A percentile compares a stretch with the other conserved stretches of the same genome.
Evolutionary conservation across 2,329 filamentous ascomycete species (phyloP).

Genomic region (Exophiala dermatitidis): DNA sequence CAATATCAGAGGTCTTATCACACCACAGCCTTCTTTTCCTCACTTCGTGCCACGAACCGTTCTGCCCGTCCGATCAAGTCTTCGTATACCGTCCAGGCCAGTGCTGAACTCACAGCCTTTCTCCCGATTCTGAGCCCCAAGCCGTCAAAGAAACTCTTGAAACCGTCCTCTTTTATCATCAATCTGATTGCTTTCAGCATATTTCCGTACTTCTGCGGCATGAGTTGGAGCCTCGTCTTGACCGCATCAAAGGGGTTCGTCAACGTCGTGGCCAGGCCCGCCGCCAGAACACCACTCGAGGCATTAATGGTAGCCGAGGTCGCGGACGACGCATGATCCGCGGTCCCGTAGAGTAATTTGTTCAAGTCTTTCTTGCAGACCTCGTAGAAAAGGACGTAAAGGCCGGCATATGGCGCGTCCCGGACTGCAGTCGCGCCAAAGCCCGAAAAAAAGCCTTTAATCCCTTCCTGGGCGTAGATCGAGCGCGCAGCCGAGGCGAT

Average conservation of each 20-base stretch:
- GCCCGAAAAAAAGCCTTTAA: constrained; percentile 82
- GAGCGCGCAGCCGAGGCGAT: constrained; percentile 64
- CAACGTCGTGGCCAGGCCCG: constrained; percentile 72
- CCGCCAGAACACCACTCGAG: constrained; percentile 69
- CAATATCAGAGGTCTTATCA: constrained; percentile 1
- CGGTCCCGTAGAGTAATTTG: constrained; percentile 15
- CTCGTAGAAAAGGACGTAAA: constrained; percentile 94
- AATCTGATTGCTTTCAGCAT: constrained; percentile 66
- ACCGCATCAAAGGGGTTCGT: constrained; percentile 97
- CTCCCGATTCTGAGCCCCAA: constrained; percentile 77
- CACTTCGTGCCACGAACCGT: constrained; percentile 26
- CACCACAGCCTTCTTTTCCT: constrained; percentile 15
- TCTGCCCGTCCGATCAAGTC: constrained; percentile 74
- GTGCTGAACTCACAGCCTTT: constrained; percentile 87
- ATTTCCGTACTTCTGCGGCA: constrained; percentile 75
- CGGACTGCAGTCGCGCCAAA: constrained; percentile 89
- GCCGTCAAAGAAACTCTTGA: constrained; percentile 75
- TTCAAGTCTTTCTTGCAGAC: constrained; percentile 62
- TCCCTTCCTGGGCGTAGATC: constrained; percentile 65
- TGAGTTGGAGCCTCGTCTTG: constrained; percentile 89
- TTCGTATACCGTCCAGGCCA: constrained; percentile 97
- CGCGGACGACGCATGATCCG: constrained; percentile 6
- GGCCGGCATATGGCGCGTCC: constrained; percentile 91
- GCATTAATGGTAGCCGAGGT: constrained; percentile 72
- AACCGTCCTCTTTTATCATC: constrained; percentile 77